Percentiles rank a stretch among this genome's conserved stretches.
Evolutionary conservation across 331 rosid genomes (phyloP).

Genomic region (Quercus tomentella): DNA sequence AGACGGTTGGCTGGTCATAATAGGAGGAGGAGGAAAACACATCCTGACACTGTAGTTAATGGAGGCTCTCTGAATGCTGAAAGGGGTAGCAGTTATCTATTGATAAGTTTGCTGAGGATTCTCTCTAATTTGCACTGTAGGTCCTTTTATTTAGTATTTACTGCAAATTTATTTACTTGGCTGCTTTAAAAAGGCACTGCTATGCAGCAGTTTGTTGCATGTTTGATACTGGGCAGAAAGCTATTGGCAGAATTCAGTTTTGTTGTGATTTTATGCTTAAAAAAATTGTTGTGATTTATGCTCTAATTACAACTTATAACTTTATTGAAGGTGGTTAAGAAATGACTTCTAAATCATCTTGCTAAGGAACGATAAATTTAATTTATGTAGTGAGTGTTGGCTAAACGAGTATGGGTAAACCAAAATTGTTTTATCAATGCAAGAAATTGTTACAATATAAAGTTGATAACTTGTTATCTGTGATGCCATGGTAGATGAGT

Average conservation of each 20-base stretch:
- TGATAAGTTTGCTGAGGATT: slow-evolving; percentile 65
- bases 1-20: slow-evolving; percentile 85
- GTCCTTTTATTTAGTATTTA: slow-evolving; percentile 19
- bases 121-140: slow-evolving; percentile 77
- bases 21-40: slow-evolving; percentile 70
- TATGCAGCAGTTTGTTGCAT: background rate
- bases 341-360: too few species aligned
- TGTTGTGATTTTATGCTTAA: slow-evolving; percentile 7
- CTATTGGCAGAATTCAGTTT: background rate
- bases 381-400: too few species aligned
- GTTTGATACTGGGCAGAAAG: background rate
- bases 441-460: too few species aligned
- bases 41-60: slow-evolving; percentile 54
- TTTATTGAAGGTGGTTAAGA: too few species aligned
- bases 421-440: too few species aligned
- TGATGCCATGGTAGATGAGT: too few species aligned
- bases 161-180: slow-evolving; percentile 14
- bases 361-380: too few species aligned
- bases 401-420: too few species aligned
- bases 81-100: slow-evolving; percentile 62
- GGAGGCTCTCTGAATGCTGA: slow-evolving; percentile 60
- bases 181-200: slow-evolving; percentile 4
- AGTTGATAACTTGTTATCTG: too few species aligned
- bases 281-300: background rate
- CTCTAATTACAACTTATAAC: background rate